Evolutionary conservation across 306 rosid species (phyloP), one percentile per base, ranked within the genome.

Genomic region (Canavalia gladiata): DNA sequence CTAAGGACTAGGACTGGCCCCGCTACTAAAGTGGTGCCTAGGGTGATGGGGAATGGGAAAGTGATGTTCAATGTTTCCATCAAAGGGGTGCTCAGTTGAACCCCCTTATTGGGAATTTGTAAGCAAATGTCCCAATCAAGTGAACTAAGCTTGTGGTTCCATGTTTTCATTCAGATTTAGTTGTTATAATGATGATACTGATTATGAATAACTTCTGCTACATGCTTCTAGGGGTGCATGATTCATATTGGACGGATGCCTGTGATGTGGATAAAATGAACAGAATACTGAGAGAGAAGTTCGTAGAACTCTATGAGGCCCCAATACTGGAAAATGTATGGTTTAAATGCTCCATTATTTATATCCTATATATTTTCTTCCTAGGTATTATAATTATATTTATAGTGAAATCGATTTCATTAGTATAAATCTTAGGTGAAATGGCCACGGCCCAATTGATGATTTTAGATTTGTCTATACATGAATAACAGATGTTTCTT

Each of bases 191-290:
- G 37, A 46, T 33, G 4, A 30, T 54, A 1, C 12, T 82, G 66
- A 31, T 60, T 37, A 59, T 63, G 75, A 70, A 47, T 68, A 59
- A 59, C 66, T 35, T 67, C 47, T 77, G 70, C 75, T 82, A 43
- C 69, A 25, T 87, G 56, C 81, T 81, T 81, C 82, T 84, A 95
- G 97, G 99, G 85, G 99, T 95, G 81, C 99, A 95, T 85, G 99
- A 95, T 85, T 95, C 99, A 11, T 95, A 91, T 72, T 95, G 99
- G 99, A 95, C 99, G 2, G 97, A 95, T 45, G 99, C 97, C 1
- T 90, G 95, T 63, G 95, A 95, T 64, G 99, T 93, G 85, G 97
- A 95, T 88, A 75, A 76, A 86, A 85, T 95, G 97, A 95, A 90
- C 86, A 78, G 72, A 82, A 87, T 93, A 83, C 92, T 95, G 1